These are phyloP conservation scores for Skeletonema tropicum DNA, from an alignment of 108 stramenopile genomes.

Conservation along the genomic window DNA sequence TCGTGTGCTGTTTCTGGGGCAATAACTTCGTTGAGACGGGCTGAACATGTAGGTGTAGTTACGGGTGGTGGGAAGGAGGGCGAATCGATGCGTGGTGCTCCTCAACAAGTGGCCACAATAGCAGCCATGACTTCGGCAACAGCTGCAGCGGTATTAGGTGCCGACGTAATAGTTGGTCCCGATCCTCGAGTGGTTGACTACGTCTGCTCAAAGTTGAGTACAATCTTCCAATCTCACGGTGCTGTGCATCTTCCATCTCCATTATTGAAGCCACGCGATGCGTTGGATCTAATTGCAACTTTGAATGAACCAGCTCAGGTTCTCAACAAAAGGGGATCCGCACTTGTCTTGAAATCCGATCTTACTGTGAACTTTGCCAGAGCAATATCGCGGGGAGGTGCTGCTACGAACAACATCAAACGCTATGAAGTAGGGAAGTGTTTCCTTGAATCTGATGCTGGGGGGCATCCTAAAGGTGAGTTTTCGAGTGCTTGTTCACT, in stretches of 20 bases:
- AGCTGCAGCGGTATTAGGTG: slow-evolving; percentile 59
- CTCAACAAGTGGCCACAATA: slow-evolving; percentile 66
- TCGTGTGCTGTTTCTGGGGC: slow-evolving; percentile 68
- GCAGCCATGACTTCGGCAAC: slow-evolving; percentile 72
- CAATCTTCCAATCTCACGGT: slow-evolving; percentile 74
- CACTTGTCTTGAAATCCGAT: slow-evolving; percentile 69
- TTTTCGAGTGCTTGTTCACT: neutral
- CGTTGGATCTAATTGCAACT: slow-evolving; percentile 17
- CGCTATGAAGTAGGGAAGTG: slow-evolving; percentile 72
- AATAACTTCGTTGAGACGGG: slow-evolving; percentile 63
- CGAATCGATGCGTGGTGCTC: slow-evolving; percentile 69
- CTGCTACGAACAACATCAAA: slow-evolving; percentile 66
- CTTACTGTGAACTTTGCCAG: slow-evolving; percentile 75
- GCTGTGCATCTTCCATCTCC: slow-evolving; percentile 68
- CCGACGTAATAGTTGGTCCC: slow-evolving; percentile 67
- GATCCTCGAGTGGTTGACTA: slow-evolving; percentile 73
- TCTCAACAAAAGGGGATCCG: slow-evolving; percentile 59
- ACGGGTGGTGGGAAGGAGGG: slow-evolving; percentile 64
- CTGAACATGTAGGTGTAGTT: slow-evolving; percentile 56
- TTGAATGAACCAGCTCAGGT: slow-evolving; percentile 69
- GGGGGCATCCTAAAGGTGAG: slow-evolving; percentile 65
- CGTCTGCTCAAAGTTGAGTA: slow-evolving; percentile 42
- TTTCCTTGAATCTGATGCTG: slow-evolving; percentile 68
- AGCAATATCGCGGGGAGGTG: slow-evolving; percentile 71
- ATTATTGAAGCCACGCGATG: slow-evolving; percentile 59